Evolutionary conservation across 2,329 filamentous ascomycete species (phyloP), one percentile per base, ranked within the genome.

Genomic region (Stylonectria norvegica): DNA sequence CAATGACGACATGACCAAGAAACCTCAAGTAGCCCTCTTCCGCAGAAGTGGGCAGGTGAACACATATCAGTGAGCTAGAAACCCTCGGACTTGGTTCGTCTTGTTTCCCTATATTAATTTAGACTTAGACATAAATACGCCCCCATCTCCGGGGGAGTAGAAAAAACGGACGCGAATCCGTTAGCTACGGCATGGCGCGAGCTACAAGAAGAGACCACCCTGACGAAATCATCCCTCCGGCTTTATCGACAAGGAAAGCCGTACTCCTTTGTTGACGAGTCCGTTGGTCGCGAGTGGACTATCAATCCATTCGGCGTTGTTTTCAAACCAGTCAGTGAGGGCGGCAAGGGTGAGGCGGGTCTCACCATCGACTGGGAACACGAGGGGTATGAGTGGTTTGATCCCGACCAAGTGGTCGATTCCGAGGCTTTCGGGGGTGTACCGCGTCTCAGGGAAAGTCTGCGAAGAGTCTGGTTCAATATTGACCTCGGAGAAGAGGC

Each of bases 301-400:
- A 70, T 85, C 34, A 69, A 81, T 44, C 79, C 81, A 0, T 85
- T 85, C 49, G 74, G 70, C 0, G 85, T 77, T 56, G 60, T 69
- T 6, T 64, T 83, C 18, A 73, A 65, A 6, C 47, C 58, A 0
- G 61, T 27, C 14, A 35, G 29, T 8, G 45, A 53, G 2, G 52
- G 45, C 18, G 46, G 50, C 17, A 33, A 67, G 22, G 66, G 65
- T 3, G 70, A 73, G 40, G 55, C 66, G 9, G 65, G 64, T 5
- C 78, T 85, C 40, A 55, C 58, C 3, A 69, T 78, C 19, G 75
- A 85, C 55, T 81, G 76, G 76, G 81, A 85, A 58, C 79, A 85
- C 49, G 71, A 78, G 3, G 66, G 59, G 1, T 81, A 72, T 64
- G 62, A 66, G 18, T 84, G 81, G 76, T 73, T 76, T 47, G 66